Conservation (phyloP, 176 grass and related monocot species). For the Bonia amplexicaulis region DNA sequence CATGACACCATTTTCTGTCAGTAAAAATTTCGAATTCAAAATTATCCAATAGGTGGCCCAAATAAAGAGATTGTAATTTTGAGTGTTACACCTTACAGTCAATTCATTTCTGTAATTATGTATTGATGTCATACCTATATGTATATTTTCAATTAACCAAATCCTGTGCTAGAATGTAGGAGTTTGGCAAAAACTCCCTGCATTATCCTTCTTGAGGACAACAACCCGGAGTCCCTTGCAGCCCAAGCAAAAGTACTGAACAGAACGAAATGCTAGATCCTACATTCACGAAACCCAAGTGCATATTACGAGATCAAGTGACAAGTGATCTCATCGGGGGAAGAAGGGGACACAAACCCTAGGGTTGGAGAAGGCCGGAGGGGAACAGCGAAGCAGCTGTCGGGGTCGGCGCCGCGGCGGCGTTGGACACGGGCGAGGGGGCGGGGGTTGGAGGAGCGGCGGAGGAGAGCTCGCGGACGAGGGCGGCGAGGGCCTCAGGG, state of each 20-base stretch:
- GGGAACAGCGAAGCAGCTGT: slow-evolving; percentile 29
- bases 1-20: neutral
- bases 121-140: neutral
- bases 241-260: neutral
- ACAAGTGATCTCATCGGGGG: neutral
- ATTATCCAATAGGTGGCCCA: neutral
- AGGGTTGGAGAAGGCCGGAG: slow-evolving; percentile 34
- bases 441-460: slow-evolving; percentile 5
- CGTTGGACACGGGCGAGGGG: neutral
- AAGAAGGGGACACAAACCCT: slow-evolving; percentile 28
- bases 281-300: neutral
- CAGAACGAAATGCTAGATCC: neutral
- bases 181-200: neutral
- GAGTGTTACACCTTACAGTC: neutral
- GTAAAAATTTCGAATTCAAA: neutral
- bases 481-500: slow-evolving; percentile 71
- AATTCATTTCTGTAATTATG: neutral
- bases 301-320: neutral
- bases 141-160: neutral
- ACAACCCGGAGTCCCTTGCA: neutral
- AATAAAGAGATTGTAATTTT: neutral
- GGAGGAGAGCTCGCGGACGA: slow-evolving; percentile 70
- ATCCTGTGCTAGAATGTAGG: neutral
- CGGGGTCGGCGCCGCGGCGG: neutral
- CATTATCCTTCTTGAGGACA: neutral